phyloP scores from a whole-genome alignment of 2,329 filamentous ascomycete species.

The Blumeria graminis region DNA sequence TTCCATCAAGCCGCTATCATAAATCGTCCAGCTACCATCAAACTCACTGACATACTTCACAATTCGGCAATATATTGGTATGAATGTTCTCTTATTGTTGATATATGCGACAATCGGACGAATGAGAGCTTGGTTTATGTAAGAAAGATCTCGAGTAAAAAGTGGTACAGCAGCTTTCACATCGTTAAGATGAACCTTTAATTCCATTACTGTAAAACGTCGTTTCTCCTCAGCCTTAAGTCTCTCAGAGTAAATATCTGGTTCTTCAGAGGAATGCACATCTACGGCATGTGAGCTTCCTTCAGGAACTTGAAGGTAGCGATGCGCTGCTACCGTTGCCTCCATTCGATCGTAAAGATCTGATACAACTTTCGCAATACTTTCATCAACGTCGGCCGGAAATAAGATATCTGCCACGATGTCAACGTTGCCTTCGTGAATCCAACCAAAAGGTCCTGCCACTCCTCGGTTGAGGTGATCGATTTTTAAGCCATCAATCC shows the following conservation, averaged over 20 bases:
- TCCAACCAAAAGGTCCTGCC: conserved; percentile 90
- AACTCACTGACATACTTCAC: conserved; percentile 79
- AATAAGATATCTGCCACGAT: conserved; percentile 93
- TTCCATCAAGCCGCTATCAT: conserved; percentile 81
- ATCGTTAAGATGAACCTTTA: conserved; percentile 86
- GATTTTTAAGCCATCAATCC: conserved; percentile 83
- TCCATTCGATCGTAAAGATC: conserved; percentile 94
- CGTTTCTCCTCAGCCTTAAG: conserved; percentile 28
- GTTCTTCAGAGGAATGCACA: conserved; percentile 10
- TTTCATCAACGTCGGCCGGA: conserved; percentile 65
- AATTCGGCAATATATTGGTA: conserved; percentile 81
- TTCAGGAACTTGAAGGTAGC: conserved; percentile 34
- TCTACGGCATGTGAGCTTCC: conserved; percentile 18
- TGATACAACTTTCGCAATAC: conserved; percentile 82
- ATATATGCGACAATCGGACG: conserved; percentile 96
- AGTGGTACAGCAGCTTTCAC: conserved; percentile 80
- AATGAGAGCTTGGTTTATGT: conserved; percentile 86
- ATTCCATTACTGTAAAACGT: conserved; percentile 74
- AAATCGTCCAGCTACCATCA: conserved; percentile 85
- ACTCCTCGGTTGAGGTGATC: conserved; percentile 89
- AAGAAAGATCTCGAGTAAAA: conserved; percentile 77
- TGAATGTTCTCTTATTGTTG: conserved; percentile 84
- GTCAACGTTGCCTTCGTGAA: conserved; percentile 88
- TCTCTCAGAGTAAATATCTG: conserved; percentile 9
- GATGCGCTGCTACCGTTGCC: conserved; percentile 64